These are phyloP conservation scores for Cymodocea nodosa DNA, from an alignment of 116 monocot genomes.

Conservation along the genomic window DNA sequence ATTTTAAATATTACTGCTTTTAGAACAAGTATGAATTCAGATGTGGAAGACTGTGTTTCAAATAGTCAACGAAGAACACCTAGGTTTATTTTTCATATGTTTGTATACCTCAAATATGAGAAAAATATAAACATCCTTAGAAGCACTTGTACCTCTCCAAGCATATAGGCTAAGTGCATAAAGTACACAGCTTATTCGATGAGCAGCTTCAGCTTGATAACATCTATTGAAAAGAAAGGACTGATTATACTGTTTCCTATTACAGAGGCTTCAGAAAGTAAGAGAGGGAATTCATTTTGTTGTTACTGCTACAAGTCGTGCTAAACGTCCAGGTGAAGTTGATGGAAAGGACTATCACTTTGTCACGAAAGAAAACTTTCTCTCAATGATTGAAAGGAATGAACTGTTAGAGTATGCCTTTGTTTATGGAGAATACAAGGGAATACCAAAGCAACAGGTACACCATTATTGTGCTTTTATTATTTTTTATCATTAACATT, in stretches of 20 bases:
- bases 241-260: constrained; percentile 1
- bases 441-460: constrained; percentile 97
- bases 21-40: too few species aligned
- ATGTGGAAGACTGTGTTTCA: too few species aligned
- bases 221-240: background rate
- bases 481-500: background rate
- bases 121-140: too few species aligned
- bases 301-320: constrained; percentile 87
- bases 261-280: constrained; percentile 79
- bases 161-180: too few species aligned
- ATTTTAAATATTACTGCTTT: too few species aligned
- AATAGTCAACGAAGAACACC: too few species aligned
- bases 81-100: too few species aligned
- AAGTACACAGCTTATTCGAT: too few species aligned
- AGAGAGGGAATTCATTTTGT: constrained; percentile 83
- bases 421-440: constrained; percentile 97
- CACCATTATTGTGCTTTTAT: constrained; percentile 3
- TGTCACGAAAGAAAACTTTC: constrained; percentile 86
- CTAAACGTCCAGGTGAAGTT: constrained; percentile 68
- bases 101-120: too few species aligned
- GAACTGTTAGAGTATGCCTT: constrained; percentile 95
- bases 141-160: too few species aligned
- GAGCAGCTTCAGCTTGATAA: background rate
- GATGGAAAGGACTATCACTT: constrained; percentile 95
- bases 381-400: constrained; percentile 86